phyloP scores from a whole-genome alignment of 2,329 filamentous ascomycete genomes.

The Orbilia ellipsospora region DNA sequence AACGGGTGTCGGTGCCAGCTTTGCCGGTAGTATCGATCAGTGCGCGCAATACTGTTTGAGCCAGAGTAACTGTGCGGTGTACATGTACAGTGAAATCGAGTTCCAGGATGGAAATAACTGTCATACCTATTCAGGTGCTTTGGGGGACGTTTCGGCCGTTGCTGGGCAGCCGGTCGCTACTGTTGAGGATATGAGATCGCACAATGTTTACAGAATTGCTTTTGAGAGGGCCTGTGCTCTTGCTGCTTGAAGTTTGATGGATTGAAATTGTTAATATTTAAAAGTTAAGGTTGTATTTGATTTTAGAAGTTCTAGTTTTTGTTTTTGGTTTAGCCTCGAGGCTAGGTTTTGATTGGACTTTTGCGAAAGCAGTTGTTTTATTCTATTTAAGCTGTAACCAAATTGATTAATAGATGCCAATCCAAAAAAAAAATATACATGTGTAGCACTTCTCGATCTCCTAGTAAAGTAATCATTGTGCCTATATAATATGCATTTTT shows the following conservation, averaged over 20 bases:
- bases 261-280: no score
- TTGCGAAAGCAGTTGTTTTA: no score
- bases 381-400: no score
- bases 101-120: conserved; percentile 38
- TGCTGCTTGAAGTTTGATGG: background rate
- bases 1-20: conserved; percentile 14
- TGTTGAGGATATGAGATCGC: conserved; percentile 29
- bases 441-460: no score
- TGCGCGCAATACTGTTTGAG: conserved; percentile 27
- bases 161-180: conserved; percentile 21
- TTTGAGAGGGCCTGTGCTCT: conserved; percentile 27
- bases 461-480: no score
- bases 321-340: no score
- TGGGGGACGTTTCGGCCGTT: conserved; percentile 2
- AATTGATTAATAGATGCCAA: no score
- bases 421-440: no score
- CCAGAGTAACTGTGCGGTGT: conserved; percentile 19
- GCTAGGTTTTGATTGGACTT: no score
- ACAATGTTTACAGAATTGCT: conserved; percentile 19
- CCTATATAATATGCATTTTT: no score
- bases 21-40: conserved; percentile 19
- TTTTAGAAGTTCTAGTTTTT: no score
- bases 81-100: conserved; percentile 41
- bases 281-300: no score
- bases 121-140: conserved; percentile 26